A percentile compares a stretch with the other conserved stretches of the same genome.
Evolutionary conservation across 176 grass and related monocot genomes (phyloP).

Genomic region (Cenchrus fungigraminus): DNA sequence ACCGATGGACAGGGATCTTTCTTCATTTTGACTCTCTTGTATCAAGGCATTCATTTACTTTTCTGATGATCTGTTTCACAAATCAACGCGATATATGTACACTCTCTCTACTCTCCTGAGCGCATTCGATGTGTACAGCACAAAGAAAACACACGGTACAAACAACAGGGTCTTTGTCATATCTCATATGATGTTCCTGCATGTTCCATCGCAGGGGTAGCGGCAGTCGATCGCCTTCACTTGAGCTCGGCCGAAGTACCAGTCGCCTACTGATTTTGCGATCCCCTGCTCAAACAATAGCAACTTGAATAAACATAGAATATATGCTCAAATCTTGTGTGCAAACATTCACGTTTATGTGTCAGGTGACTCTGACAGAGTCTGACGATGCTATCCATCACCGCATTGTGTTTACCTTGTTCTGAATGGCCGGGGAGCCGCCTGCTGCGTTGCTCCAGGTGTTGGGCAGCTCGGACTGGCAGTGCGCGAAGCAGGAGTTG

Average conservation of each 20-base stretch:
- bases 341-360: not conserved
- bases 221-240: conserved; percentile 84
- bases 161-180: not conserved
- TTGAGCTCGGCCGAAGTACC: conserved; percentile 76
- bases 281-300: conserved; percentile 48
- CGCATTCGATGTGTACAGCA: not conserved
- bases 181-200: conserved; percentile 56
- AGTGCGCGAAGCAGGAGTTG: conserved; percentile 93
- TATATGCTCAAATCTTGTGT: too few relatives aligned
- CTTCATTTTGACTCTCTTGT: not conserved
- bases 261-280: conserved; percentile 78
- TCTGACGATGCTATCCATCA: not conserved
- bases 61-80: not conserved
- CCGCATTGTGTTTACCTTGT: conserved; percentile 48
- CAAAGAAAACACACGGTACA: not conserved
- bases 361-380: not conserved
- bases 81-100: not conserved
- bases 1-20: too few relatives aligned
- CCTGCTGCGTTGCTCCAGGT: conserved; percentile 54
- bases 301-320: not conserved
- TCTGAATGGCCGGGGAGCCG: conserved; percentile 57
- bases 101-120: not conserved
- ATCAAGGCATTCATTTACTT: not conserved
- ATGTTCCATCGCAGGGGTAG: conserved; percentile 79
- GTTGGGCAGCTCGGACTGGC: conserved; percentile 57